A percentile compares a stretch with the other conserved stretches of the same genome.
Conservation (phyloP, 1,284 basidiomycete genomes). For the Heterobasidion annosum region DNA sequence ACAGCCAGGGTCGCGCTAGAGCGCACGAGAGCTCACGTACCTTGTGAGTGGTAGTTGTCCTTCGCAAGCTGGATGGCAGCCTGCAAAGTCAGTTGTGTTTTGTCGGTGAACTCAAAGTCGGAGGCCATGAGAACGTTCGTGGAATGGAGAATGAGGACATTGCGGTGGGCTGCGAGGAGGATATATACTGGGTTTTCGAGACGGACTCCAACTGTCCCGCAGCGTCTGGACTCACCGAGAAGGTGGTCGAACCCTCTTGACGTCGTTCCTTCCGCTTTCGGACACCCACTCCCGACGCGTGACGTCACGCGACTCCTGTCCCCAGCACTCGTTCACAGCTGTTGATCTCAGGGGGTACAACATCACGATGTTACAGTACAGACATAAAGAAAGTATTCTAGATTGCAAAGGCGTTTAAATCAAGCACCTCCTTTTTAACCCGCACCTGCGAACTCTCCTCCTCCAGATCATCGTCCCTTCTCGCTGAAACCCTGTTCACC, state of each 20-base stretch:
- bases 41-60: conserved; percentile 75
- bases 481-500: neutral
- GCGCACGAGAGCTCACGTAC: conserved; percentile 23
- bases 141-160: neutral
- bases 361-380: no score
- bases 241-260: neutral
- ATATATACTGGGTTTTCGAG: no score
- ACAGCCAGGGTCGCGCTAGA: neutral
- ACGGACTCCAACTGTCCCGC: no score
- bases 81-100: conserved; percentile 56
- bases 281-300: neutral
- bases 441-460: neutral
- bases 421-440: neutral
- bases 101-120: conserved; percentile 71
- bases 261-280: neutral
- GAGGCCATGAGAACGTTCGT: conserved; percentile 36
- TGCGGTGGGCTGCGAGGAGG: neutral
- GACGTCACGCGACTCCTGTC: neutral
- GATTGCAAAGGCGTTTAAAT: neutral
- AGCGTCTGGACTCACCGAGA: neutral
- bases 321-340: neutral
- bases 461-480: neutral
- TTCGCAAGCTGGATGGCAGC: conserved; percentile 74
- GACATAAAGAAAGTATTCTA: no score
- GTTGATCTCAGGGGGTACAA: no score